These are phyloP conservation scores for Cymbopogon flexuosus DNA, from an alignment of 202 grass and related monocot genomes.

Conservation along the genomic window DNA sequence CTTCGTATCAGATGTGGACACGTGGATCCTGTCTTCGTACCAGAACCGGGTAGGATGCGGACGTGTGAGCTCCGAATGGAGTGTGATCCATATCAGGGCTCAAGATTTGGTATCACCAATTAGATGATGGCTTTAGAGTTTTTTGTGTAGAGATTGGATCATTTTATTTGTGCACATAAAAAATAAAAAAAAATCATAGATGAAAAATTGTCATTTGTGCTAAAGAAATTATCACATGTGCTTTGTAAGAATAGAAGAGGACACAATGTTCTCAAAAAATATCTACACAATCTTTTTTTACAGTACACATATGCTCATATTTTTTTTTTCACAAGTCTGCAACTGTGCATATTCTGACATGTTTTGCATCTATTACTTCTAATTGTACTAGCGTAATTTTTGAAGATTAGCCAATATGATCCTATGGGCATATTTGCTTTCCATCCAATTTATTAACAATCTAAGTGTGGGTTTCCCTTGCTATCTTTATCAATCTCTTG, in stretches of 20 bases:
- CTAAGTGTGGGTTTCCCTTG: not conserved
- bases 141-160: not conserved
- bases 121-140: too few species aligned
- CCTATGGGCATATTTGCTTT: not conserved
- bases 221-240: not conserved
- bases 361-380: not conserved
- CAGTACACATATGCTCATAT: not conserved
- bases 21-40: too few species aligned
- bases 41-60: too few species aligned
- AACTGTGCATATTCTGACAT: not conserved
- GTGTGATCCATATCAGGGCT: too few species aligned
- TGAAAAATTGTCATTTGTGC: not conserved
- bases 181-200: not conserved
- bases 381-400: not conserved
- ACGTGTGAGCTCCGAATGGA: too few species aligned
- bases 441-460: not conserved
- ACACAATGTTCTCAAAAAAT: not conserved
- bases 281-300: not conserved
- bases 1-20: too few species aligned
- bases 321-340: not conserved
- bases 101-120: too few species aligned
- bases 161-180: conserved; percentile 1
- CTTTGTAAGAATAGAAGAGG: not conserved
- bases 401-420: not conserved
- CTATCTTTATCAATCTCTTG: conserved; percentile 9